These are phyloP conservation scores for Pleurotus cornucopiae DNA, from an alignment of 768 basidiomycete species.

Conservation along the genomic window DNA sequence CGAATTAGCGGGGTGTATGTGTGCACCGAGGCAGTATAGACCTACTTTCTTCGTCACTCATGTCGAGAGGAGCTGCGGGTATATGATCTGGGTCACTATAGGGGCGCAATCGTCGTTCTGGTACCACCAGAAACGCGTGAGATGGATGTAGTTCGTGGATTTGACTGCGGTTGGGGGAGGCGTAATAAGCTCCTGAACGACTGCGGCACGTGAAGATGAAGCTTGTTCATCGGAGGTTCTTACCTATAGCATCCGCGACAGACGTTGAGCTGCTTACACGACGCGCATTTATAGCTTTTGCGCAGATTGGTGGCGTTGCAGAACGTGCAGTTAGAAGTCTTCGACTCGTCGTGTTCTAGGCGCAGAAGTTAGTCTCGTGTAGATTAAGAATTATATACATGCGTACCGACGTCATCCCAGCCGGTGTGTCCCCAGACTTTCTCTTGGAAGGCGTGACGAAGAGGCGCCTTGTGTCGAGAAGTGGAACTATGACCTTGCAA, in stretches of 20 bases:
- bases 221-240: slow-evolving; percentile 10
- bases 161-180: slow-evolving; percentile 42
- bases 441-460: slow-evolving; percentile 83
- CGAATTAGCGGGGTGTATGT: too few species aligned
- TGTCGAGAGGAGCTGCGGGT: slow-evolving; percentile 28
- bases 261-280: slow-evolving; percentile 74
- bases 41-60: slow-evolving; percentile 61
- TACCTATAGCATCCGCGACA: slow-evolving; percentile 85
- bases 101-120: slow-evolving; percentile 49
- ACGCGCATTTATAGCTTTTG: slow-evolving; percentile 81
- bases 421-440: slow-evolving; percentile 79
- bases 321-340: slow-evolving; percentile 71
- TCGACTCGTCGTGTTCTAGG: slow-evolving; percentile 64
- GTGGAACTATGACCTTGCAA: slow-evolving; percentile 53
- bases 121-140: slow-evolving; percentile 80
- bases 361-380: neutral
- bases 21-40: neutral
- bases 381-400: neutral
- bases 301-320: slow-evolving; percentile 59
- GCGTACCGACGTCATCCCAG: slow-evolving; percentile 88
- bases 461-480: slow-evolving; percentile 67
- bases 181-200: neutral
- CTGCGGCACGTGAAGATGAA: slow-evolving; percentile 6
- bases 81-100: slow-evolving; percentile 34
- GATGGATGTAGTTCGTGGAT: slow-evolving; percentile 90